Percentiles rank a stretch among this genome's conserved stretches.
Evolutionary conservation across 2,329 filamentous ascomycete genomes (phyloP).

Genomic region (Microascus cirrosus): DNA sequence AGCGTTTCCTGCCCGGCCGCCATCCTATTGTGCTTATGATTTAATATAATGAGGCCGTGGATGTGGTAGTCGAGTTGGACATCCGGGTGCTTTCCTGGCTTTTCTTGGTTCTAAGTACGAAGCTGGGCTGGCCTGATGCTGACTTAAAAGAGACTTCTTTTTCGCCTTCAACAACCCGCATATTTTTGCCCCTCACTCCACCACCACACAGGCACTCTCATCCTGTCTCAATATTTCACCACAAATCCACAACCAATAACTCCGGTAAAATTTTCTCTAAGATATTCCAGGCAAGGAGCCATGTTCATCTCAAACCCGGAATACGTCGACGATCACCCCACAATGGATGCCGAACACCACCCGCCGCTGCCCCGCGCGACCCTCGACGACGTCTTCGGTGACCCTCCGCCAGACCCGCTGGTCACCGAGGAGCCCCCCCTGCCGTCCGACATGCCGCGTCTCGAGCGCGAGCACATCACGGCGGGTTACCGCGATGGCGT

Average conservation of each 20-base stretch:
- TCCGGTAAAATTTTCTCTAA: neutral
- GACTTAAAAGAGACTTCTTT: neutral
- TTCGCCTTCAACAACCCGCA: no score
- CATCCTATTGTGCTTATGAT: no score
- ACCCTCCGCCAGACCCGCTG: neutral
- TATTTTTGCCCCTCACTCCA: neutral
- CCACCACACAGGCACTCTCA: neutral
- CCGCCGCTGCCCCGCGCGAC: neutral
- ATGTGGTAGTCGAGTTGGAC: neutral
- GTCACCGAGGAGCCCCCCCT: conserved; percentile 15
- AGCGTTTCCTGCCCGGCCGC: no score
- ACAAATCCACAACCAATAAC: neutral
- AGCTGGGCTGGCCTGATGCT: neutral
- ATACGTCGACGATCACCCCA: neutral
- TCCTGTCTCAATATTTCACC: neutral
- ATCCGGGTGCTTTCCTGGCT: neutral
- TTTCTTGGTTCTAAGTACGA: neutral
- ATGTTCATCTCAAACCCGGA: conserved; percentile 2
- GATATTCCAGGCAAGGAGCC: neutral
- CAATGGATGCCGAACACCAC: conserved; percentile 1
- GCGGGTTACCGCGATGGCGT: conserved; percentile 88
- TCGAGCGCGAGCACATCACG: conserved; percentile 68
- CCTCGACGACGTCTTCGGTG: conserved; percentile 8
- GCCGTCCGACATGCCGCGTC: conserved; percentile 57
- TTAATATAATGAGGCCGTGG: no score